Evolutionary conservation across 192 early-diverging fungal species (phyloP), one percentile per base, ranked within the genome.

Genomic region (Coemansia sp.): DNA sequence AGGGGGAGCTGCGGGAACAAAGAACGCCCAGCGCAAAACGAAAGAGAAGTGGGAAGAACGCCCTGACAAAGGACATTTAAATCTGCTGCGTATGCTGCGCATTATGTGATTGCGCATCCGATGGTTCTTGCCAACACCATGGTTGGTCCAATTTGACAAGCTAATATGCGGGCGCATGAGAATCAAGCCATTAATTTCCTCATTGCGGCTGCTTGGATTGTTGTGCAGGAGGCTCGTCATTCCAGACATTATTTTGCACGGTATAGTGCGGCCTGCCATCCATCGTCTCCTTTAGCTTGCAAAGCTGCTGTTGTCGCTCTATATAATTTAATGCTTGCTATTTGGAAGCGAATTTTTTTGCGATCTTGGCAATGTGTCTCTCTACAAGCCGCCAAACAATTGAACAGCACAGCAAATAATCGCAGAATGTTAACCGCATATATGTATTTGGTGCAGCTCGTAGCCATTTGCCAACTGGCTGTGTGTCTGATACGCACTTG

Each of bases 51-150:
- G 4, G 56, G 15, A 15, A 50, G 19, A 50, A 45, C 44, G 44
- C 44, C 13, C 4, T 45, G 44, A 45, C 44, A 15, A 15, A 15
- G 44, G 13, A 15, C 8, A 9, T n/a, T 53, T 53, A 23, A 21
- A 9, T 12, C 13, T 53, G 52, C 52, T 53, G 52, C 52, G 52
- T 53, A 53, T 53, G 39, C 57, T 59, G 57, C 57, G 57, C 57
- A 59, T 59, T 16, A 59, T 59, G 57, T 41, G 57, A 41, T 18
- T 15, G 16, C 8, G 44, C 44, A 45, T 45, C 44, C 44, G 13
- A 45, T 15, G 7, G 13, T 1, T 45, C 10, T 45, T 45, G 44
- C 44, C 44, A 45, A 7, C 48, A 12, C 18, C 23, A 26, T 54
- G 23, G 52, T 26, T 54, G 52, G 49, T 54, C 21, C 52, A 11